Conservation (phyloP, 208 protist species). For the Crithidia expoeki region DNA sequence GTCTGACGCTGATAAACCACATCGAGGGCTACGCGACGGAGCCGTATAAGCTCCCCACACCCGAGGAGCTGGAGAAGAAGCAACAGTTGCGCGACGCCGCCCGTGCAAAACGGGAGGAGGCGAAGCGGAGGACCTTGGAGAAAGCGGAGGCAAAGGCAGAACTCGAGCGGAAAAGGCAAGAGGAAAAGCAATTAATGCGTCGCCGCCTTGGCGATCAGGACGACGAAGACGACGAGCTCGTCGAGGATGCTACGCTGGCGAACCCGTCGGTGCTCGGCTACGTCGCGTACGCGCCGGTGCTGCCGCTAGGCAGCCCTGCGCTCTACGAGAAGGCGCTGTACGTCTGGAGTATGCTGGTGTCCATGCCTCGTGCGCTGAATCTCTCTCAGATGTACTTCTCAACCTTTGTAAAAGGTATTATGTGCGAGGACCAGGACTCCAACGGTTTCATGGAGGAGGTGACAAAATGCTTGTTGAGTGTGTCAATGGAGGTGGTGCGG, state of each 20-base stretch:
- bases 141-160: constrained; percentile 56
- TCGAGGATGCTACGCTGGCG: constrained; percentile 56
- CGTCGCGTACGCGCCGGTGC: constrained; percentile 49
- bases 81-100: constrained; percentile 51
- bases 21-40: constrained; percentile 84
- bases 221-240: constrained; percentile 44
- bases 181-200: constrained; percentile 66
- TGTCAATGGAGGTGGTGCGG: constrained; percentile 57
- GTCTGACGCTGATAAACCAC: constrained; percentile 68
- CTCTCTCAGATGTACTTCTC: constrained; percentile 84
- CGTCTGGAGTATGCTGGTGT: constrained; percentile 79
- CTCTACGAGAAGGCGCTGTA: constrained; percentile 76
- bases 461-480: constrained; percentile 55
- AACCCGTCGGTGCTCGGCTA: constrained; percentile 48
- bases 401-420: constrained; percentile 72
- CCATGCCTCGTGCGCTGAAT: constrained; percentile 56
- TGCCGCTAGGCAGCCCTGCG: constrained; percentile 47
- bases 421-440: constrained; percentile 55
- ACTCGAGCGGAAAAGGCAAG: constrained; percentile 51
- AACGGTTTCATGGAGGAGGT: constrained; percentile 90
- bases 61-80: constrained; percentile 63
- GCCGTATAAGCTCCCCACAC: constrained; percentile 55
- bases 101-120: constrained; percentile 73
- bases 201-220: constrained; percentile 46
- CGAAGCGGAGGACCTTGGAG: constrained; percentile 45